These are phyloP conservation scores for Coniochaeta sp. DNA, from an alignment of 2,329 filamentous ascomycete genomes.

Conservation along the genomic window DNA sequence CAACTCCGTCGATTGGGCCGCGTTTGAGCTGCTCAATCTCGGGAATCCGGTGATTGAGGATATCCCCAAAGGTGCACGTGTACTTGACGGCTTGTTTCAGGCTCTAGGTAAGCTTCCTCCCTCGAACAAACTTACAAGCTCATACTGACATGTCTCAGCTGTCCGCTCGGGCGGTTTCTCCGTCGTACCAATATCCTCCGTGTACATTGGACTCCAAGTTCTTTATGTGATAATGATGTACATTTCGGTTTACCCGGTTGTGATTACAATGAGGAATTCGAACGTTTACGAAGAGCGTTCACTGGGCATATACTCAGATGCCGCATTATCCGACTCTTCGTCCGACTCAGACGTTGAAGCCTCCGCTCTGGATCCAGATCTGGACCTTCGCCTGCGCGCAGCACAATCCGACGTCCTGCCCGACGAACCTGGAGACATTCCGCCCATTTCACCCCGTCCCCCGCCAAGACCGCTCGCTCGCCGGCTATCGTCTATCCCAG, in stretches of 20 bases:
- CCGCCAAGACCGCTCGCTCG: neutral
- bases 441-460: neutral
- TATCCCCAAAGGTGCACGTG: conserved; percentile 44
- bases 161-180: conserved; percentile 62
- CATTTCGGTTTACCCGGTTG: conserved; percentile 55
- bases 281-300: conserved; percentile 68
- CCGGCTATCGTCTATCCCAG: conserved; percentile 12
- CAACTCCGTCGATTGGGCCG: conserved; percentile 57
- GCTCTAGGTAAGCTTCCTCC: conserved; percentile 36
- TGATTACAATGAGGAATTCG: conserved; percentile 59
- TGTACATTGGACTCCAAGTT: conserved; percentile 51
- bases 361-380: neutral
- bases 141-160: conserved; percentile 24
- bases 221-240: conserved; percentile 62
- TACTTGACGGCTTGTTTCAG: conserved; percentile 61
- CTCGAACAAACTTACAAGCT: too few species aligned
- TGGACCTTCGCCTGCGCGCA: neutral
- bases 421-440: conserved; percentile 2
- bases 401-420: neutral
- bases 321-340: conserved; percentile 10
- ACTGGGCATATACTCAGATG: conserved; percentile 48
- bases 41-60: conserved; percentile 48
- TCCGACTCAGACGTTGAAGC: conserved; percentile 19
- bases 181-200: conserved; percentile 50
- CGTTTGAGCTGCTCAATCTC: conserved; percentile 60